These are phyloP conservation scores for Paraglomus brasilianum DNA, from an alignment of 192 early-diverging fungal genomes.

Conservation along the genomic window DNA sequence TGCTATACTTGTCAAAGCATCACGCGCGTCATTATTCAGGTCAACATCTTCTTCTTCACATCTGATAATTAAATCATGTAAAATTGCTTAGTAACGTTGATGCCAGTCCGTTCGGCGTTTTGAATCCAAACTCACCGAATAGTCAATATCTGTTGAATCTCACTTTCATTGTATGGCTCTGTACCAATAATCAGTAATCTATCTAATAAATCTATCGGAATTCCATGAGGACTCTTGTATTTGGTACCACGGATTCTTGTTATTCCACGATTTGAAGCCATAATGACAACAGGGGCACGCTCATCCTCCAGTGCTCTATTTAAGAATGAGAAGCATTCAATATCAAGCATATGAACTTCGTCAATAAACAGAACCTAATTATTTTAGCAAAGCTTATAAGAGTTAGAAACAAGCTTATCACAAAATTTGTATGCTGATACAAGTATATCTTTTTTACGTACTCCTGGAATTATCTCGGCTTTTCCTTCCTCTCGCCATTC, in stretches of 20 bases:
- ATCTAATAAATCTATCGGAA: conserved; percentile 95
- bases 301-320: conserved; percentile 96
- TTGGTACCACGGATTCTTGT: conserved; percentile 95
- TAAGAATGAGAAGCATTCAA: conserved; percentile 99
- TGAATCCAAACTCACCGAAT: conserved; percentile 54
- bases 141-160: conserved; percentile 83
- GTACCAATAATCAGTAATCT: conserved; percentile 95
- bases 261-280: conserved; percentile 98
- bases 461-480: conserved; percentile 96
- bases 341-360: conserved; percentile 99
- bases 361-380: conserved; percentile 90
- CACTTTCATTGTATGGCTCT: conserved; percentile 77
- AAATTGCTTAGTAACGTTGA: too few relatives aligned
- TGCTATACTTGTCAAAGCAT: conserved; percentile 86
- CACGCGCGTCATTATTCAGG: conserved; percentile 82
- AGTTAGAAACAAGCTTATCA: too few relatives aligned
- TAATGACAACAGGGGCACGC: conserved; percentile 96
- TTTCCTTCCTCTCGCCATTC: conserved; percentile 99
- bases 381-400: conserved; percentile 23
- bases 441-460: conserved; percentile 36
- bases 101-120: neutral
- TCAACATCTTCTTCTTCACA: conserved; percentile 94
- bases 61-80: conserved; percentile 19
- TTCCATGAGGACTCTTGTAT: conserved; percentile 94
- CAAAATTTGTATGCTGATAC: too few relatives aligned